Conservation (phyloP, 2,329 filamentous ascomycete genomes). For the Fusarium penzigii region DNA sequence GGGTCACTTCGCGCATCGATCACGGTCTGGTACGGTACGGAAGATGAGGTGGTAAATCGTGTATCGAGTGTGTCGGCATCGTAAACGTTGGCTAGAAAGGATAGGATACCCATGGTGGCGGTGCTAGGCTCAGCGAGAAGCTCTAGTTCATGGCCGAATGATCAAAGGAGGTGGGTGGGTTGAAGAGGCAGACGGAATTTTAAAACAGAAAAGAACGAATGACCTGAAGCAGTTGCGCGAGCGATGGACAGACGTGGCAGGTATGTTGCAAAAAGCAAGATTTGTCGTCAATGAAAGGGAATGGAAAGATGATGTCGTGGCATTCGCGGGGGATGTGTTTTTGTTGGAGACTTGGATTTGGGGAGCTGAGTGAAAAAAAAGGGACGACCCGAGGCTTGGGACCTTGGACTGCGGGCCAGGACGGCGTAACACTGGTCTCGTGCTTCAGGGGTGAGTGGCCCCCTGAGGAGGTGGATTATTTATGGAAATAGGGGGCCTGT, state of each 20-base stretch:
- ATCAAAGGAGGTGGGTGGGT: background rate
- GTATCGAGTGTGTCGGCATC: conserved; percentile 63
- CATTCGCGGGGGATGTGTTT: conserved; percentile 23
- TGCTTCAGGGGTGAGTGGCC: conserved; percentile 4
- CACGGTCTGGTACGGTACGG: conserved; percentile 63
- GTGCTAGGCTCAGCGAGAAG: conserved; percentile 12
- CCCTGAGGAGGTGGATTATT: conserved; percentile 18
- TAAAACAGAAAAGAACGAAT: conserved; percentile 1
- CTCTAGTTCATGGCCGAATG: conserved; percentile 26
- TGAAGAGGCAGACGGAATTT: conserved; percentile 1
- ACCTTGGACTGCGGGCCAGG: conserved; percentile 3
- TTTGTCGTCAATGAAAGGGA: conserved; percentile 3
- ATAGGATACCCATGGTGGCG: conserved; percentile 43
- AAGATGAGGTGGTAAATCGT: conserved; percentile 68
- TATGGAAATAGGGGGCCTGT: conserved; percentile 17
- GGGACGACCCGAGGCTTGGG: conserved; percentile 19
- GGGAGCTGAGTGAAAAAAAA: conserved; percentile 8
- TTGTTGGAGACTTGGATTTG: conserved; percentile 15
- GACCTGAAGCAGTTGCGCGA: background rate
- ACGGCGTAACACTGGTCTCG: too few species aligned
- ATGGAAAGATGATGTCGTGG: conserved; percentile 25
- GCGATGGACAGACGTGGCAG: background rate
- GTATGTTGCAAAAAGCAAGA: background rate
- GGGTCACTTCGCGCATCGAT: conserved; percentile 52
- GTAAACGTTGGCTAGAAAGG: conserved; percentile 57